A percentile compares a stretch with the other conserved stretches of the same genome.
These are phyloP conservation scores for Botrytis pseudocinerea DNA, from an alignment of 2,329 filamentous ascomycete genomes.

Conservation along the genomic window DNA sequence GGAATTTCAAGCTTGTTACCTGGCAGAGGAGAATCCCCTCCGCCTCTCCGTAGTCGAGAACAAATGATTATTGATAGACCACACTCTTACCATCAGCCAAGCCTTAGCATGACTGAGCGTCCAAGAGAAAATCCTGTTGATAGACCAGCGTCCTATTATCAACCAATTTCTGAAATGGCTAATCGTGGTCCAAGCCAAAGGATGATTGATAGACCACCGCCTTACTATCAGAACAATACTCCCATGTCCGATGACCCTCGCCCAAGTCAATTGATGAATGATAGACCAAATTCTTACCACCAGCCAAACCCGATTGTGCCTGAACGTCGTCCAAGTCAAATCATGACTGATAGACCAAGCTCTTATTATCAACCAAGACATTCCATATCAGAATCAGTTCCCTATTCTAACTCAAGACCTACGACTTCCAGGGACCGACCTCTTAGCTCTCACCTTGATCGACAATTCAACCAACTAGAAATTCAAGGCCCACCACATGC, in stretches of 20 bases:
- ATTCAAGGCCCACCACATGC: constrained; percentile 55
- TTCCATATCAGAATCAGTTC: neutral
- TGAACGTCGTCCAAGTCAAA: constrained; percentile 37
- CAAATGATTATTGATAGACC: constrained; percentile 73
- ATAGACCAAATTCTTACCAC: constrained; percentile 43
- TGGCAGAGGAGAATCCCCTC: constrained; percentile 62
- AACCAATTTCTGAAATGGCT: neutral
- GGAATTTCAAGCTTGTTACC: constrained; percentile 92
- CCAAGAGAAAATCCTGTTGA: neutral
- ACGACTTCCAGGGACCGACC: constrained; percentile 47
- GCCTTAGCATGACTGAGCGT: constrained; percentile 40
- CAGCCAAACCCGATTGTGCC: constrained; percentile 29
- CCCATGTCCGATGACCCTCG: neutral
- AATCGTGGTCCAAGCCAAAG: neutral
- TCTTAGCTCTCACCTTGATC: constrained; percentile 59
- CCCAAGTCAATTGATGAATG: neutral
- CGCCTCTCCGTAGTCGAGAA: constrained; percentile 64
- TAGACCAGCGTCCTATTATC: neutral
- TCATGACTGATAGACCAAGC: constrained; percentile 40
- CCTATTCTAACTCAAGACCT: constrained; percentile 25
- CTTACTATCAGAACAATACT: neutral
- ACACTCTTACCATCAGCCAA: constrained; percentile 19
- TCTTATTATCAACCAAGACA: constrained; percentile 33
- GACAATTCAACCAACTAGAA: constrained; percentile 65
- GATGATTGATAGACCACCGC: neutral